Conservation (phyloP, 345 rosid genomes). For the Populus ilicifolia region DNA sequence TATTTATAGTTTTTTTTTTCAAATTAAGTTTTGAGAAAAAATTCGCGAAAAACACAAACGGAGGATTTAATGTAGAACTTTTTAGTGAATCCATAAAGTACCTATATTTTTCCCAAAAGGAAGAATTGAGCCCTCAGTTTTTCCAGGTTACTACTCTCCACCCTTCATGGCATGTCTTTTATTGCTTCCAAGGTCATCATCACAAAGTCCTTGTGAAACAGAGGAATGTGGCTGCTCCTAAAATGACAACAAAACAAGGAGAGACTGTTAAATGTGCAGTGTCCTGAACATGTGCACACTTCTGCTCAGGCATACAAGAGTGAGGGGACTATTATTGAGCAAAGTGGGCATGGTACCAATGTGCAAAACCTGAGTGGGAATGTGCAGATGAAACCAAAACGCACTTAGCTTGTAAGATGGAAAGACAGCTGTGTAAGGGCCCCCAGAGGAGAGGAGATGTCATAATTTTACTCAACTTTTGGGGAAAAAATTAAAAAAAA, state of each 20-base stretch:
- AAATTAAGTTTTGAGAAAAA: too few relatives aligned
- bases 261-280: neutral
- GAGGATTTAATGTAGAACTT: too few relatives aligned
- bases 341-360: slow-evolving; percentile 14
- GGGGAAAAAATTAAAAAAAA: neutral
- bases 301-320: too few relatives aligned
- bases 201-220: neutral
- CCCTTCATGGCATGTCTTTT: too few relatives aligned
- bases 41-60: too few relatives aligned
- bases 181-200: too few relatives aligned
- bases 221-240: neutral
- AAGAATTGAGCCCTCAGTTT: too few relatives aligned
- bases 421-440: slow-evolving; percentile 42
- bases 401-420: slow-evolving; percentile 24
- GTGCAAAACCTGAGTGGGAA: slow-evolving; percentile 25
- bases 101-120: too few relatives aligned
- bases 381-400: slow-evolving; percentile 32
- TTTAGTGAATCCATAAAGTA: too few relatives aligned
- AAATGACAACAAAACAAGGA: neutral
- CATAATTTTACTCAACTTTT: slow-evolving; percentile 5
- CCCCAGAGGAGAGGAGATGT: slow-evolving; percentile 6
- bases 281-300: too few relatives aligned
- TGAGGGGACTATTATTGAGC: slow-evolving; percentile 28
- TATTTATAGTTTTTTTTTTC: too few relatives aligned
- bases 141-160: too few relatives aligned